These are phyloP conservation scores for Porogramme epimiltina DNA, from an alignment of 1,284 basidiomycete species.

Conservation along the genomic window DNA sequence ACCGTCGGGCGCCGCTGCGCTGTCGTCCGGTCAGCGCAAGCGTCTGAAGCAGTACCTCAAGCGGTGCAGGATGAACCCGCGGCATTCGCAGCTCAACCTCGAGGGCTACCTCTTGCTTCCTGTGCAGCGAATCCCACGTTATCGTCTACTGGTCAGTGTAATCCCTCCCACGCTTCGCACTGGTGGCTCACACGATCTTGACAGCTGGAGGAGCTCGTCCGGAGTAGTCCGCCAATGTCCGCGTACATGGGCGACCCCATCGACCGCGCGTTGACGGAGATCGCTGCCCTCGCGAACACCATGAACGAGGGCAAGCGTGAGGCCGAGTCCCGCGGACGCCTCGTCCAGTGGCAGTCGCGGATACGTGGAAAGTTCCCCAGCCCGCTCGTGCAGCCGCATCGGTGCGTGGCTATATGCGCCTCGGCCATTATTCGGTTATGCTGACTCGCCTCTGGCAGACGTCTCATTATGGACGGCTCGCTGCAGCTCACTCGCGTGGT, in stretches of 20 bases:
- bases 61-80: conserved; percentile 80
- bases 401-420: conserved; percentile 43
- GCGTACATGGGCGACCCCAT: conserved; percentile 81
- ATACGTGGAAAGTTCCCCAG: conserved; percentile 92
- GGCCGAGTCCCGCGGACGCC: conserved; percentile 84
- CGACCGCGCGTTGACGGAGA: conserved; percentile 83
- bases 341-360: conserved; percentile 91
- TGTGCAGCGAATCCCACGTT: conserved; percentile 95
- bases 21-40: conserved; percentile 79
- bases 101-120: conserved; percentile 95
- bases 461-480: conserved; percentile 86
- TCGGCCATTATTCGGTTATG: background rate
- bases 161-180: too few relatives aligned
- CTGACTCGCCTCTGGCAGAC: conserved; percentile 46
- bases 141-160: conserved; percentile 85
- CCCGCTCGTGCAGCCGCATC: conserved; percentile 96
- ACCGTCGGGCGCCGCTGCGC: conserved; percentile 28
- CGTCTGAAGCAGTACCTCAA: conserved; percentile 88
- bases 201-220: conserved; percentile 82
- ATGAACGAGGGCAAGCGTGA: conserved; percentile 98
- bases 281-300: conserved; percentile 83
- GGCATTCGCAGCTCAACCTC: conserved; percentile 95
- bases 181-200: background rate
- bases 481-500: conserved; percentile 86
- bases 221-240: conserved; percentile 78